Conservation (phyloP, 1,284 basidiomycete species). For the Schizopora paradoxa region DNA sequence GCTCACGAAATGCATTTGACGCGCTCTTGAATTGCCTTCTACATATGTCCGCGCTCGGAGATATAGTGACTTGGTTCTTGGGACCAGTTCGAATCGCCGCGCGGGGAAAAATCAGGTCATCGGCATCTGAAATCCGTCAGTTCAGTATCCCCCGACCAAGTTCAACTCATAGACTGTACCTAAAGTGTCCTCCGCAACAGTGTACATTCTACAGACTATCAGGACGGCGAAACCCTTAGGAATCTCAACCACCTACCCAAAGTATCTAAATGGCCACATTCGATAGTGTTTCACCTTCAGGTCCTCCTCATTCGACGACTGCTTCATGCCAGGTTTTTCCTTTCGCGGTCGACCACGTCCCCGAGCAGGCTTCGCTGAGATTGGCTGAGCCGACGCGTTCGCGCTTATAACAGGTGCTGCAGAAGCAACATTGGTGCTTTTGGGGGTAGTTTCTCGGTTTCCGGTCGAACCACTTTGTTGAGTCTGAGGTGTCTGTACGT, state of each 20-base stretch:
- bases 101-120: conserved; percentile 92
- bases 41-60: conserved; percentile 47
- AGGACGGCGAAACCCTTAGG: background rate
- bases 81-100: conserved; percentile 83
- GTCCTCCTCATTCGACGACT: conserved; percentile 71
- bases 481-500: background rate
- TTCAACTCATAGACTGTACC: conserved; percentile 54
- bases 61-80: conserved; percentile 75
- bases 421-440: background rate
- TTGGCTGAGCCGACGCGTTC: conserved; percentile 40
- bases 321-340: conserved; percentile 40
- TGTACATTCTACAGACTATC: conserved; percentile 61
- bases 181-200: conserved; percentile 86
- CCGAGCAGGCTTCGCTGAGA: conserved; percentile 58
- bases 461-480: no score
- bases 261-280: conserved; percentile 95
- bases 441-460: conserved; percentile 8
- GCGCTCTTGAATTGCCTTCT: conserved; percentile 30
- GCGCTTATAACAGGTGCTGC: background rate
- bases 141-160: conserved; percentile 17
- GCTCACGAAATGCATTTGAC: conserved; percentile 27
- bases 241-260: conserved; percentile 60
- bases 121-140: conserved; percentile 57
- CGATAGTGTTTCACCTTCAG: conserved; percentile 78
- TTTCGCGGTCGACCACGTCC: conserved; percentile 70